Percentiles rank a stretch among this genome's conserved stretches.
Conservation (phyloP, 305 asterid genomes). For the Fraxinus nigra region DNA sequence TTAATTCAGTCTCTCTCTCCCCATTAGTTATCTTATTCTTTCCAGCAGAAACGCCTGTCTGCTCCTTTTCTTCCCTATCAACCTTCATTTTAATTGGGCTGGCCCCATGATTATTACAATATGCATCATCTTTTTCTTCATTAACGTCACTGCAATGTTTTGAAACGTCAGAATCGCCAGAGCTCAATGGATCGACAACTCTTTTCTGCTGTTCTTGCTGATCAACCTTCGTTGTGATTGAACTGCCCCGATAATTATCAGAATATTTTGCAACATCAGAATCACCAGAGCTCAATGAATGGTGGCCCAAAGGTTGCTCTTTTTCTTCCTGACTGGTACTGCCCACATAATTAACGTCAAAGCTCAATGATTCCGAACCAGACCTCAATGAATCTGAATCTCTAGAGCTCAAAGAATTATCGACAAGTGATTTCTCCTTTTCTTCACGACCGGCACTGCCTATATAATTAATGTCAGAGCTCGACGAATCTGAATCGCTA, state of each 20-base stretch:
- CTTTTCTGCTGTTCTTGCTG: not conserved
- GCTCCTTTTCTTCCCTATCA: not conserved
- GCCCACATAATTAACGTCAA: not conserved
- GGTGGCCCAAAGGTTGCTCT: not conserved
- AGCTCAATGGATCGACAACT: not conserved
- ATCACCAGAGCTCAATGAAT: not conserved
- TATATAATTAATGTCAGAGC: not conserved
- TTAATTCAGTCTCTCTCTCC: constrained; percentile 1
- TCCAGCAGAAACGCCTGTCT: not conserved
- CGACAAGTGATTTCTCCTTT: not conserved
- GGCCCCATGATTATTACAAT: not conserved
- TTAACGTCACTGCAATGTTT: not conserved
- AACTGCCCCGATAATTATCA: not conserved
- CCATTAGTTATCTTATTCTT: constrained; percentile 5
- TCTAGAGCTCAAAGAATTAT: not conserved
- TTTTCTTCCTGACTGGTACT: not conserved
- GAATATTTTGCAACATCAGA: not conserved
- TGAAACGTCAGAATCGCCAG: not conserved
- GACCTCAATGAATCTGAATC: not conserved
- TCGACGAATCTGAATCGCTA: not conserved
- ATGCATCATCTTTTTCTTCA: not conserved
- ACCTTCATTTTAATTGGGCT: not conserved
- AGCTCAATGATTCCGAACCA: not conserved
- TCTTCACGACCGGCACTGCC: not conserved
- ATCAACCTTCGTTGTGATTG: not conserved